Evolutionary conservation across 2,329 filamentous ascomycete species (phyloP).

Genomic region (Chaetomiaceae sp.): DNA sequence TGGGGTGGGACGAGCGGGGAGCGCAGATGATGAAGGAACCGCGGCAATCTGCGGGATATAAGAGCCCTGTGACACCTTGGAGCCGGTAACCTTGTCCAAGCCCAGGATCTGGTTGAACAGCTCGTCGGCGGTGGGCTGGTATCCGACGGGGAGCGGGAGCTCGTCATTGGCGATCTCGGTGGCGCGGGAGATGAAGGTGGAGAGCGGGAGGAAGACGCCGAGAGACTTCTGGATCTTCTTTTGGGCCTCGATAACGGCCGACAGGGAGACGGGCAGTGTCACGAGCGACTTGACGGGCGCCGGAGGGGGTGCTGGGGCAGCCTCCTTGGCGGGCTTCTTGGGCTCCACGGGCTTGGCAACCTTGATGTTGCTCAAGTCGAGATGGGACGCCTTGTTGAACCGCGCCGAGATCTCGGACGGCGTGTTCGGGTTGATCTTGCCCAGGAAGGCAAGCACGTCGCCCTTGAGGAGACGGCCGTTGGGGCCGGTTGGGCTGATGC

Average conservation of each 20-base stretch:
- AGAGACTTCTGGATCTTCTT: conserved; percentile 71
- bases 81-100: conserved; percentile 41
- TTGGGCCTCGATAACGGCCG: conserved; percentile 74
- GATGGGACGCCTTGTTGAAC: conserved; percentile 70
- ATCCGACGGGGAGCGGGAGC: conserved; percentile 62
- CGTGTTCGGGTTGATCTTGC: conserved; percentile 66
- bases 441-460: conserved; percentile 86
- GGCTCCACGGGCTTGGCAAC: conserved; percentile 49
- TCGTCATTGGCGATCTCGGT: conserved; percentile 83
- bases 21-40: conserved; percentile 40
- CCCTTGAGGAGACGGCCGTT: conserved; percentile 88
- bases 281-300: conserved; percentile 52
- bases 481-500: conserved; percentile 84
- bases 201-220: conserved; percentile 75
- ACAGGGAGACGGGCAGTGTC: conserved; percentile 71
- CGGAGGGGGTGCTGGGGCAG: conserved; percentile 37
- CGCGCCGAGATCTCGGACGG: conserved; percentile 65
- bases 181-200: conserved; percentile 81
- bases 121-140: conserved; percentile 68
- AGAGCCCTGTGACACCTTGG: conserved; percentile 52
- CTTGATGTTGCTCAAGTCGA: conserved; percentile 96
- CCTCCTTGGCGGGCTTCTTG: conserved; percentile 34
- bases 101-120: conserved; percentile 88
- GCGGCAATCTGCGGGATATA: conserved; percentile 68
- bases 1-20: conserved; percentile 23